Base-by-base conservation (phyloP, 768 basidiomycete genomes). In the Tulasnella sp. region DNA sequence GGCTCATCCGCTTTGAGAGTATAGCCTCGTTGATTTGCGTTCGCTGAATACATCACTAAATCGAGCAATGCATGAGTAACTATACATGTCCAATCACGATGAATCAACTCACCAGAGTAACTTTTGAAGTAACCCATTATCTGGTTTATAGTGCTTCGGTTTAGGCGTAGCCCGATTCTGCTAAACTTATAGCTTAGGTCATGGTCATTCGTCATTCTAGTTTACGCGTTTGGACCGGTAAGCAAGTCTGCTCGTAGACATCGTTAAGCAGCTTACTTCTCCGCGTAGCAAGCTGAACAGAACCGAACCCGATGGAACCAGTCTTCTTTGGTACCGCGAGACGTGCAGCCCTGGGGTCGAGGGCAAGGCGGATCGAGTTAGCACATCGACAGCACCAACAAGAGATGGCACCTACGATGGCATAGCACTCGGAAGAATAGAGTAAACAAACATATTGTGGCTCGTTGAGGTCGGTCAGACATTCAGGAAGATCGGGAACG, bases 401-500 rank as follows among this genome's bases (percentile, higher is more conserved):
- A 6, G 41, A 8, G 74, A 41, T 28, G 41, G n/a, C 16, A 28
- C 48, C 3, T 28, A 58, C 50, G 4, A 40, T 7, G 24, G 48
- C 42, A 28, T 79, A 24, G 40, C 81, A 81, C 31, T 41, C 28
- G 11, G 22, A 48, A 20, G 42, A 42, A 37, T 81, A 81, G 14
- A 81, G 54, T 20, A 80, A 75, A 24, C 11, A n/a, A 44, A 80
- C 81, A 46, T 79, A 81, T 54, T 81, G 54, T 2, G 75, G 81
- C 46, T 81, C 81, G 9, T 31, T 50, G 22, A 81, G 41, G 54
- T 81, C 81, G 12, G 40, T 44, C 22, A 64, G 81, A 75, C 77
- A 79, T 14, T 81, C 69, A 2, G 81, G 81, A 28, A 79, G 78
- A 50, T 40, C 80, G 1, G 22, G 18, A 48, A 81, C 41, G 72